Percentiles rank a stretch among this genome's conserved stretches.
phyloP scores from a whole-genome alignment of 768 basidiomycete species.

The Tylopilus rubrobrunneus region DNA sequence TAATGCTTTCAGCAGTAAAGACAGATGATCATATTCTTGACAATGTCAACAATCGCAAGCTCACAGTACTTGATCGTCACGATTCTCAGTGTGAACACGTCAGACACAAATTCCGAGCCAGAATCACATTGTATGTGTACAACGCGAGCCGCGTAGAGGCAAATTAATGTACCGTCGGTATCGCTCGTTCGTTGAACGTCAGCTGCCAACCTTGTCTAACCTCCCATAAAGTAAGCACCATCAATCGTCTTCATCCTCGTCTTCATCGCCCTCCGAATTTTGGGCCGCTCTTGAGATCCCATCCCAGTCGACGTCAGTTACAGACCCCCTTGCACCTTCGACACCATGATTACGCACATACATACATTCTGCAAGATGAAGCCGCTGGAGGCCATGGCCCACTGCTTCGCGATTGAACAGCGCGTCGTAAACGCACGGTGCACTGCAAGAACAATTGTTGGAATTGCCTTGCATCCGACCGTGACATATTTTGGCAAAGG shows the following conservation, averaged over 20 bases:
- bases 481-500: slow-evolving; percentile 10
- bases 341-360: slow-evolving; percentile 4
- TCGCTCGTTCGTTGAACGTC: too few relatives aligned
- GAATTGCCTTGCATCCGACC: not conserved
- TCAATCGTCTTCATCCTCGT: not conserved
- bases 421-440: slow-evolving; percentile 14
- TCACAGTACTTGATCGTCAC: too few relatives aligned
- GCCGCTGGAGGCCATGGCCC: slow-evolving; percentile 11
- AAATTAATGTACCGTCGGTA: too few relatives aligned
- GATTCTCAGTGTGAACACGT: too few relatives aligned
- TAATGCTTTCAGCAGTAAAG: slow-evolving; percentile 1
- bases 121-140: too few relatives aligned
- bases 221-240: not conserved
- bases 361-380: slow-evolving; percentile 10
- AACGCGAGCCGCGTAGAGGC: too few relatives aligned
- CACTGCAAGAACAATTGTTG: slow-evolving; percentile 4
- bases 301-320: slow-evolving; percentile 19
- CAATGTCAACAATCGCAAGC: not conserved
- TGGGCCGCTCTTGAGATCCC: not conserved
- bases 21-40: too few relatives aligned
- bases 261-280: not conserved
- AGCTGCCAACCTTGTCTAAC: not conserved
- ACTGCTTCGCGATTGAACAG: slow-evolving; percentile 10
- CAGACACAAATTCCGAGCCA: too few relatives aligned
- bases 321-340: slow-evolving; percentile 1